Evolutionary conservation across 768 basidiomycete species (phyloP).

Genomic region (Termitomyces sp.): DNA sequence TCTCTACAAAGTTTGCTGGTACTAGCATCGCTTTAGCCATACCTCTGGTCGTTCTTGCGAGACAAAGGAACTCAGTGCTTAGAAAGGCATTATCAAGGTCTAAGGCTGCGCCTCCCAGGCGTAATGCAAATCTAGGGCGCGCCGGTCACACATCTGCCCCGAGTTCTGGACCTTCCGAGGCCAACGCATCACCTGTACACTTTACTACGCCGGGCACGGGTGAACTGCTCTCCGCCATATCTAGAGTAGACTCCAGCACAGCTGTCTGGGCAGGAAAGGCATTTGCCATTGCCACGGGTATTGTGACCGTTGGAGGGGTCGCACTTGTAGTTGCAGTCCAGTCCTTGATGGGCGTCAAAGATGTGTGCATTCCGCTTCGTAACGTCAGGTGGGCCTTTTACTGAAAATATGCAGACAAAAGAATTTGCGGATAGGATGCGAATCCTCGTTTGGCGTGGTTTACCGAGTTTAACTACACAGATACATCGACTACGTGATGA

Average conservation of each 20-base stretch:
- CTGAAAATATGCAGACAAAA: slow-evolving; percentile 31
- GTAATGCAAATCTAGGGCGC: slow-evolving; percentile 10
- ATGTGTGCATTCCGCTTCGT: slow-evolving; percentile 35
- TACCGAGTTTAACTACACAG: slow-evolving; percentile 43
- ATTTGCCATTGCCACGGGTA: slow-evolving; percentile 55
- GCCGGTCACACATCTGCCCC: slow-evolving; percentile 6
- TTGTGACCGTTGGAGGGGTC: slow-evolving; percentile 45
- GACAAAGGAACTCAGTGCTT: slow-evolving; percentile 20
- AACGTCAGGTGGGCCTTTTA: background rate
- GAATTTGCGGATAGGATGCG: slow-evolving; percentile 62
- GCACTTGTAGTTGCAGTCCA: slow-evolving; percentile 44
- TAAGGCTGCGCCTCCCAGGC: slow-evolving; percentile 24
- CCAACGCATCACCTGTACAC: slow-evolving; percentile 15
- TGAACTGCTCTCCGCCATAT: slow-evolving; percentile 30
- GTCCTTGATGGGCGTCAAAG: slow-evolving; percentile 43
- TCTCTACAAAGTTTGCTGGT: slow-evolving; percentile 15
- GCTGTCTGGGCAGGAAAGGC: slow-evolving; percentile 56
- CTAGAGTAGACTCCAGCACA: slow-evolving; percentile 37
- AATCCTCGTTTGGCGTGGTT: slow-evolving; percentile 31
- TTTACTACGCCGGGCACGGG: slow-evolving; percentile 22
- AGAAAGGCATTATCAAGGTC: slow-evolving; percentile 20
- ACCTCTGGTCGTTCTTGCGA: slow-evolving; percentile 28
- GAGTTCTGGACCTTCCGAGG: slow-evolving; percentile 13
- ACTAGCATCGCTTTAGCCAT: slow-evolving; percentile 24
- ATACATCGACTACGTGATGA: slow-evolving; percentile 40